Evolutionary conservation across 164 flowering plant genomes (phyloP).

Genomic region (Vitis vinifera): DNA sequence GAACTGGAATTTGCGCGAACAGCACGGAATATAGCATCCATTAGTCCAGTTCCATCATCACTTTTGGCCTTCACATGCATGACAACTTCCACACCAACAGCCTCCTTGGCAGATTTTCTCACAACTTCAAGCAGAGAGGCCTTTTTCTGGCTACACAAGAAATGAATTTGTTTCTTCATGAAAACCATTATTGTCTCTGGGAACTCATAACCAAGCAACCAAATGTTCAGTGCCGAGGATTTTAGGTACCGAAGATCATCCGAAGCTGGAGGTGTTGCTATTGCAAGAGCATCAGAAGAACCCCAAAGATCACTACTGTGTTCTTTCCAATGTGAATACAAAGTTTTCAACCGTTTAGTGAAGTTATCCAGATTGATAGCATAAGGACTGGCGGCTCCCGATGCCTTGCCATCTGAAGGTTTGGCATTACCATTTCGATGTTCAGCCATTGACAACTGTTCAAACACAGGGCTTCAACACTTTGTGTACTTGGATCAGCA

Average conservation of each 20-base stretch:
- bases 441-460: slow-evolving; percentile 25
- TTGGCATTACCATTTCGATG: slow-evolving; percentile 27
- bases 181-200: slow-evolving; percentile 88
- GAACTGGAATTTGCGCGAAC: slow-evolving; percentile 25
- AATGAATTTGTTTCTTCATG: slow-evolving; percentile 58
- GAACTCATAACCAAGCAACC: slow-evolving; percentile 84
- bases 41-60: slow-evolving; percentile 58
- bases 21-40: slow-evolving; percentile 45
- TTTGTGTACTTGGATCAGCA: slow-evolving; percentile 1
- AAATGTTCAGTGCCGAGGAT: slow-evolving; percentile 72
- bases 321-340: slow-evolving; percentile 50
- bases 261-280: slow-evolving; percentile 77
- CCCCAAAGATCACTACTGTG: slow-evolving; percentile 55
- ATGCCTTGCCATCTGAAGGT: slow-evolving; percentile 20
- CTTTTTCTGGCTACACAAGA: slow-evolving; percentile 74
- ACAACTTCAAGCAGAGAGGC: slow-evolving; percentile 59
- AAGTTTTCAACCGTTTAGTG: slow-evolving; percentile 38
- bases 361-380: slow-evolving; percentile 27
- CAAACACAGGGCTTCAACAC: neutral
- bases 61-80: slow-evolving; percentile 70
- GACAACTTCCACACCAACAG: slow-evolving; percentile 50
- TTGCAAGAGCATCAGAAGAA: slow-evolving; percentile 41
- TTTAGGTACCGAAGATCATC: slow-evolving; percentile 75
- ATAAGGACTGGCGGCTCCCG: slow-evolving; percentile 23
- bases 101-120: slow-evolving; percentile 48